Base-by-base conservation (phyloP, 2,329 filamentous ascomycete species). In the Proliferodiscus dingleyae region DNA sequence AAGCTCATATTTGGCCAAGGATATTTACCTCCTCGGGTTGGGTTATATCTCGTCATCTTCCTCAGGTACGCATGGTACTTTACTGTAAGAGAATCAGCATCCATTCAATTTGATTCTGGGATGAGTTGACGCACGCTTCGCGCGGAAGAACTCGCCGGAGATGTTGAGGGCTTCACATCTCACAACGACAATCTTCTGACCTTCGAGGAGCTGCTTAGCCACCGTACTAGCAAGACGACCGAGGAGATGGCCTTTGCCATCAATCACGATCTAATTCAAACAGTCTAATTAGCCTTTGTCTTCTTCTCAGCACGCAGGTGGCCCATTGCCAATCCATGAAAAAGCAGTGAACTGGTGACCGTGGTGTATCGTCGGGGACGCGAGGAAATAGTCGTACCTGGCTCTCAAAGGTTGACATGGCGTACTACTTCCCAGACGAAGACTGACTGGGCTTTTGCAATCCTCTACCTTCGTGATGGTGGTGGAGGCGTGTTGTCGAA, bases 31-130 rank as follows among this genome's bases (percentile, higher is more conserved):
- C 91, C 93, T 71, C 91, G 90, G 66, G 89, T 96, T 71, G 93
- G 90, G 85, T 98, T 98, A 87, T 85, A 98, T 75, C 93, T 89
- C 72, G 93, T 98, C 79, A 94, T 93, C 87, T 98, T 98, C 82
- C 93, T 89, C 69, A 98, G 86, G 82, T 97, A 97, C 75, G 93
- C 89, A 73, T 93, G 88, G 86, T 98, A 98, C 89, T 98, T 98
- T 77, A 98, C 93, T 98, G 70, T 78, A 72, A 57, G 68, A 61
- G 60, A 49, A 54, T 23, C 55, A 57, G 57, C 42, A 36, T 29
- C 37, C 45, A 34, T 50, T 43, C 47, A 41, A 46, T 30, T 41
- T 43, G n/a, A 45, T 32, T 33, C 28, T 29, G 15, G 21, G 36
- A 38, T 48, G 40, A 33, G 44, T 38, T 55, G 47, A 95, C 91